Base-by-base conservation (phyloP, 306 rosid genomes). In the Trifolium dubium region DNA sequence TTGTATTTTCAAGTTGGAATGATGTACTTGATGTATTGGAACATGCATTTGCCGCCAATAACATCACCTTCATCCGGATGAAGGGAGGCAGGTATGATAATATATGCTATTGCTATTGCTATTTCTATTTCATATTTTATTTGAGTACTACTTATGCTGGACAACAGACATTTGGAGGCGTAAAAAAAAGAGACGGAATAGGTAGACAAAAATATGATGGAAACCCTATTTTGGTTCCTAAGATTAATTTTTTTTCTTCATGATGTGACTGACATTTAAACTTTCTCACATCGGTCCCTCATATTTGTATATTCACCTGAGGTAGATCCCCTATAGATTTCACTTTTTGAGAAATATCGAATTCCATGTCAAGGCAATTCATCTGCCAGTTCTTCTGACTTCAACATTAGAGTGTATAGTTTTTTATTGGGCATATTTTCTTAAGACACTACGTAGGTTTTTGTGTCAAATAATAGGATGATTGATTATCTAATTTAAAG, bases 1-100 rank as follows among this genome's bases (percentile, higher is more conserved):
- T 94, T 18, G 98, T 91, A 58, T 94, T 94, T 74, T 91, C 98
- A 11, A 94, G 97, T 80, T 94, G 98, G 98, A 84, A 94, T 63
- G 97, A 91, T 80, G 98, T 91, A 56, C 97, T 94, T 79, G 94
- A 93, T 67, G 98, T 93, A 37, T 71, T 93, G 88, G 96, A 89
- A 80, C 97, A 91, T 67, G 94, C 98, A 64, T 91, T 94, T 78
- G 69, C 81, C 40, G 85, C 90, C 46, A 94, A 91, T 72, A 73
- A 63, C 67, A 88, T 91, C 71, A 84, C 87, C 71, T 87, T 14
- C 78, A 64, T 88, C 72, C 88, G 92, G 64, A 89, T 94, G 98
- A 94, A 94, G 77, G 98, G 98, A 67, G 98, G 98, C 89, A 94
- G 98, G 97, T 89, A 75, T 74, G 81, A 64, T 19, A 67, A 73